Evolutionary conservation across 768 basidiomycete genomes (phyloP).

Genomic region (Strobilomyces dryophilus): DNA sequence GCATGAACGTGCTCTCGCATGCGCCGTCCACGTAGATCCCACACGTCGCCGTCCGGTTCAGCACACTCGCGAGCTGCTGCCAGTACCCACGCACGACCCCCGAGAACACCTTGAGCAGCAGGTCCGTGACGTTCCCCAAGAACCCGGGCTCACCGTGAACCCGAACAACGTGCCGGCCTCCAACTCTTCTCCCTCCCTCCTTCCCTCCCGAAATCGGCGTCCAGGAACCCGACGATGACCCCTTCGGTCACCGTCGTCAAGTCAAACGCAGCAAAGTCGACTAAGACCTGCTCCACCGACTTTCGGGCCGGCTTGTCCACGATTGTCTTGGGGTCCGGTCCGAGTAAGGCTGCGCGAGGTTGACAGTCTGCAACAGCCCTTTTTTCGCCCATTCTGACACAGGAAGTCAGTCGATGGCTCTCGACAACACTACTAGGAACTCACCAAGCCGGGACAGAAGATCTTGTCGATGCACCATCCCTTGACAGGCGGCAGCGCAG

Average conservation of each 20-base stretch:
- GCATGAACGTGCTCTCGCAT: slow-evolving; percentile 85
- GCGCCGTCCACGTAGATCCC: slow-evolving; percentile 37
- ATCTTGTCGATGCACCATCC: slow-evolving; percentile 74
- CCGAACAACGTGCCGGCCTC: slow-evolving; percentile 54
- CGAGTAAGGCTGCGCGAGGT: slow-evolving; percentile 65
- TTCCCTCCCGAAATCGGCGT: slow-evolving; percentile 74
- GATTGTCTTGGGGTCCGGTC: slow-evolving; percentile 89
- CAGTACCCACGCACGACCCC: slow-evolving; percentile 84
- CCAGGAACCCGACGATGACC: slow-evolving; percentile 62
- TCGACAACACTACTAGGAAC: slow-evolving; percentile 13
- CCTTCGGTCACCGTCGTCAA: slow-evolving; percentile 52
- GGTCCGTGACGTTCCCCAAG: slow-evolving; percentile 66
- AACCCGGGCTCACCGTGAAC: slow-evolving; percentile 66
- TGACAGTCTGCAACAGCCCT: slow-evolving; percentile 85
- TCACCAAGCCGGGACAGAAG: slow-evolving; percentile 74
- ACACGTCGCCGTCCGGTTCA: slow-evolving; percentile 69
- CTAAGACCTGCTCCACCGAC: slow-evolving; percentile 57
- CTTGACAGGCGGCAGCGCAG: slow-evolving; percentile 60
- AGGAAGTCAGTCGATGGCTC: not conserved
- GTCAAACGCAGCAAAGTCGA: slow-evolving; percentile 52
- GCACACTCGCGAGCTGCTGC: slow-evolving; percentile 71
- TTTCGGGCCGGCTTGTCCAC: slow-evolving; percentile 85
- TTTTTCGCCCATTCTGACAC: too few relatives aligned
- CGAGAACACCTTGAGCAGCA: slow-evolving; percentile 66
- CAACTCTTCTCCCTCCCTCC: slow-evolving; percentile 85